These are phyloP conservation scores for Nakazawaea pomicola DNA, from an alignment of 805 yeast species.

Conservation along the genomic window DNA sequence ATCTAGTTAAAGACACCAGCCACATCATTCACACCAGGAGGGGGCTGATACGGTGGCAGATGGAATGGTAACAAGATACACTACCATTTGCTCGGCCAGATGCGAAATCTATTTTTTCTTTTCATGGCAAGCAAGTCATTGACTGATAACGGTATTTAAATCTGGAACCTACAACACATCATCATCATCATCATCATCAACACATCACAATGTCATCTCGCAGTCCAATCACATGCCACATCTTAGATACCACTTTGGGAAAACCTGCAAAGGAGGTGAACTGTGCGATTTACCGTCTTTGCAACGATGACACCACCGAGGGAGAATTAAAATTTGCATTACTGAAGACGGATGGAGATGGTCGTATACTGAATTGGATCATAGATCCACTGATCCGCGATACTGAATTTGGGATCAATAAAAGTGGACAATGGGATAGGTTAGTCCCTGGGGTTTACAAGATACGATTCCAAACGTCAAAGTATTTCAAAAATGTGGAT, in stretches of 20 bases:
- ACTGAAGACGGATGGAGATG: slow-evolving; percentile 73
- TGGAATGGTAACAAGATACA: too few species aligned
- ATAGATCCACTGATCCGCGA: slow-evolving; percentile 29
- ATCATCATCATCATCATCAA: too few species aligned
- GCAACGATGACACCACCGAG: slow-evolving; percentile 19
- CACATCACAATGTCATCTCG: slow-evolving; percentile 3
- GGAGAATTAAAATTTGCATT: slow-evolving; percentile 44
- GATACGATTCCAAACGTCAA: slow-evolving; percentile 71
- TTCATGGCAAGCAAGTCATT: too few species aligned
- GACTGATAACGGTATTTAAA: too few species aligned
- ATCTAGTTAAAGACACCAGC: too few species aligned
- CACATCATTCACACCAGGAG: too few species aligned
- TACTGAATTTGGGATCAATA: slow-evolving; percentile 11
- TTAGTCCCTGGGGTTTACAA: slow-evolving; percentile 60
- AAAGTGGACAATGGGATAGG: slow-evolving; percentile 41
- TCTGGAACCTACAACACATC: too few species aligned
- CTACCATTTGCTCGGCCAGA: too few species aligned
- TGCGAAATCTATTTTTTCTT: too few species aligned
- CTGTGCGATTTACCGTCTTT: slow-evolving; percentile 50
- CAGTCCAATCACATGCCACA: slow-evolving; percentile 79
- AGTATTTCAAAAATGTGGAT: slow-evolving; percentile 42
- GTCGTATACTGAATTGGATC: slow-evolving; percentile 71
- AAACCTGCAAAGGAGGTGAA: slow-evolving; percentile 75
- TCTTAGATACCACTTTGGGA: slow-evolving; percentile 80
- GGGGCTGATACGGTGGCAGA: too few species aligned